These are phyloP conservation scores for Didymella pinodella DNA, from an alignment of 2,329 filamentous ascomycete species.

Conservation along the genomic window DNA sequence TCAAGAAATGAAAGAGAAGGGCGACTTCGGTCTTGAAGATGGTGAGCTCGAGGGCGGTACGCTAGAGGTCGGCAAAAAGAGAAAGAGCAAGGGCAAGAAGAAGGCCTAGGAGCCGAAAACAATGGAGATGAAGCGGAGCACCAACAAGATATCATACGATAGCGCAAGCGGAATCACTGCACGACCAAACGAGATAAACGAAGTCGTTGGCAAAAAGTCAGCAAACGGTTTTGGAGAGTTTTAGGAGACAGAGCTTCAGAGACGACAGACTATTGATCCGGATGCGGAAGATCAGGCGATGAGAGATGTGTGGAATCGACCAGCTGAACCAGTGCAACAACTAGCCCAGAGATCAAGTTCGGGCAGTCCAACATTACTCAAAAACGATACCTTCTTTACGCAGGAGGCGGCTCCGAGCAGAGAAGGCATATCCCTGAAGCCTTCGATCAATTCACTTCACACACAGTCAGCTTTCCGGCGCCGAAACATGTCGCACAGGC, in stretches of 20 bases:
- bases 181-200: background rate
- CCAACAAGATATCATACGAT: background rate
- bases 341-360: background rate
- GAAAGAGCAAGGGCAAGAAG: conserved; percentile 39
- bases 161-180: too few relatives aligned
- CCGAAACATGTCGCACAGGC: background rate
- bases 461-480: background rate
- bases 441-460: background rate
- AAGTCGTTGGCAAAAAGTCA: background rate
- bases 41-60: conserved; percentile 64
- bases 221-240: background rate
- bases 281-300: background rate
- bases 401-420: background rate
- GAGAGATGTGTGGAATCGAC: background rate
- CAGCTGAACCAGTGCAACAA: background rate
- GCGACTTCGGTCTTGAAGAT: conserved; percentile 71
- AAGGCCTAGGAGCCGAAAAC: conserved; percentile 17
- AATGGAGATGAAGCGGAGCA: too few relatives aligned
- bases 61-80: conserved; percentile 43
- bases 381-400: background rate
- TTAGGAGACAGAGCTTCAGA: background rate
- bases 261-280: background rate
- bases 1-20: conserved; percentile 71
- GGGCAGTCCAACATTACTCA: background rate
- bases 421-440: background rate